Base-by-base conservation (phyloP, 306 rosid genomes). In the Malus orientalis region DNA sequence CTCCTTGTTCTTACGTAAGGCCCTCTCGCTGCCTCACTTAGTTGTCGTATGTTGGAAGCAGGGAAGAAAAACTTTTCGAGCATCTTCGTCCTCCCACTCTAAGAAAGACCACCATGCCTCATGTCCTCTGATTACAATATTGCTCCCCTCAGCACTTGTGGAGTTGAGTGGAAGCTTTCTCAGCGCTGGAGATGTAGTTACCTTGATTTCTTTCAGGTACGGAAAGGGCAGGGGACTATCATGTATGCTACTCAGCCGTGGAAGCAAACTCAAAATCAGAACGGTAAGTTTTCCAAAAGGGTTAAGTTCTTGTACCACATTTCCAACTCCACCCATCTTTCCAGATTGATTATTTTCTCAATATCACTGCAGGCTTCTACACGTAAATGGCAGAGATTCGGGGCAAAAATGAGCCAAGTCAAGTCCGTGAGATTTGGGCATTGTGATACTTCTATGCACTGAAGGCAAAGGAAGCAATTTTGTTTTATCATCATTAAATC, bases 141-240 rank as follows among this genome's bases (percentile, higher is more conserved):
- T 59, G 69, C 18, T 25, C 23, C 15, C 10, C 58, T 14, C 58
- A 12, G 19, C 22, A 25, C 27, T 42, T 8, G 44, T 38, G n/a
- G 74, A 62, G 69, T 67, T 68, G 29, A 67, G 42, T 58, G 80
- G 75, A 30, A 70, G 76, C 74, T 22, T 76, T 14, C 16, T 55
- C 29, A 60, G 63, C 53, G 2, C 4, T 14, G 70, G 54, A 9
- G 40, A 69, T 8, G 11, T 42, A 20, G 1, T 1, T 30, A 78
- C 61, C n/a, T 33, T 42, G 22, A 78, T 25, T 70, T 45, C 32
- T 38, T 78, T 74, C 59, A 69, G 32, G 20, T 4, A 59, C 20
- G 63, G 54, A 78, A 70, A n/a, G 22, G 36, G 49, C 62, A 44
- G 16, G 22, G 61, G 8, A 7, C 15, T 69, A 3, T 33, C 40